Percentiles rank a stretch among this genome's conserved stretches.
These are phyloP conservation scores for Trypanosoma boissoni DNA, from an alignment of 208 protist genomes.

Conservation along the genomic window DNA sequence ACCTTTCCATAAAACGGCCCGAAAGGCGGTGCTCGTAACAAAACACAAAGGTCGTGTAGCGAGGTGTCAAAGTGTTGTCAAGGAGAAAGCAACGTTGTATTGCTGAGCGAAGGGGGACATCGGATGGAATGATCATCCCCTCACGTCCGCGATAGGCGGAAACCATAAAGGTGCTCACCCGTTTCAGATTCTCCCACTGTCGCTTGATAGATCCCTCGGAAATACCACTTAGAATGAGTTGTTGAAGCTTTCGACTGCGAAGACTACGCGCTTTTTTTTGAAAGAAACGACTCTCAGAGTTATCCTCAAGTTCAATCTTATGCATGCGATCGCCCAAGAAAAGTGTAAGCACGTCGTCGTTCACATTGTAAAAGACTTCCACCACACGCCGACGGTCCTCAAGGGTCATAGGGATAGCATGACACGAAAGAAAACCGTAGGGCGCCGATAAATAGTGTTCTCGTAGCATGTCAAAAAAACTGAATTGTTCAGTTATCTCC, in stretches of 20 bases:
- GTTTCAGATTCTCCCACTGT: conserved; percentile 82
- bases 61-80: conserved; percentile 32
- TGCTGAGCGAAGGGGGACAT: conserved; percentile 49
- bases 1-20: conserved; percentile 44
- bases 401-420: conserved; percentile 63
- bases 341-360: conserved; percentile 50
- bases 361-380: conserved; percentile 75
- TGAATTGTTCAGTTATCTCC: conserved; percentile 76
- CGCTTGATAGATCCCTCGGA: conserved; percentile 42
- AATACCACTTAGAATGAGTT: conserved; percentile 20
- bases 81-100: conserved; percentile 81
- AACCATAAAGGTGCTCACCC: conserved; percentile 61
- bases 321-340: conserved; percentile 73
- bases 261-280: neutral
- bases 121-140: conserved; percentile 53
- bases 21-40: conserved; percentile 71
- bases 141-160: conserved; percentile 76
- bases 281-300: conserved; percentile 14
- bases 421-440: conserved; percentile 79
- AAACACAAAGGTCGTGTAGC: conserved; percentile 78
- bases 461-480: conserved; percentile 66
- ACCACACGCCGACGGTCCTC: conserved; percentile 60
- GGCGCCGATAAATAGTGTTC: conserved; percentile 57
- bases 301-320: conserved; percentile 36
- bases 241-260: conserved; percentile 8